Evolutionary conservation across 75 land plant species (phyloP), one percentile per base, ranked within the genome.

Genomic region (Adiantum capillusveneris): DNA sequence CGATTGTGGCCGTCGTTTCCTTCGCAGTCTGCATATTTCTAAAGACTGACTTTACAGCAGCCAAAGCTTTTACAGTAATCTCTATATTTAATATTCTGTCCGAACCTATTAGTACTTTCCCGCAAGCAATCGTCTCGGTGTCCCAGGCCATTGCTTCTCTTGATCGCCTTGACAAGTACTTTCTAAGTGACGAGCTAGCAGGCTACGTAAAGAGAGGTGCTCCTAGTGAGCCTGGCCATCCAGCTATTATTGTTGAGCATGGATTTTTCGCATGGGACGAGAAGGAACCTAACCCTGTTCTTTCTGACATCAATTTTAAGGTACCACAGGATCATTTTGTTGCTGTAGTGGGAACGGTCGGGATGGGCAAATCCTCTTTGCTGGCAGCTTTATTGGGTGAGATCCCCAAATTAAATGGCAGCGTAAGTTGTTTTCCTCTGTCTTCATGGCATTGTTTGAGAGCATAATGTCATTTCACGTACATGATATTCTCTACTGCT

Each of bases 281-380:
- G 26, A 84, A 81, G 29, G 81, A 80, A 60, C 82, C 65, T n/a
- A 62, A 65, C 19, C 66, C 65, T 16, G 70, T 25, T 37, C 71
- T 86, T 39, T 65, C 50, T 44, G 57, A 74, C 26, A 65, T 86
- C 52, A 71, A 86, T 53, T 31, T 90, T 11, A 50, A 68, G 63
- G 66, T 86, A 34, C 51, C 44, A 57, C 63, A 60, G 30, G 98
- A 91, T 5, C 56, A 74, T 22, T 62, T 90, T 49, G 87, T 94
- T 24, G 87, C 96, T 2, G 63, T 90, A 44, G 96, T 90, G 28
- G 98, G 98, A 37, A 84, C 85, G 17, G 98, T 94, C 13, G 98
- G 98, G 56, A 81, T 88, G 7, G 98, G 98, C 28, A 94, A 94
- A 64, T 90, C 96, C 43, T 90, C 91, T 13, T 52, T 94, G 11